Conservation (phyloP, 1,139 yeast genomes). For the Diutina pseudorugosa region DNA sequence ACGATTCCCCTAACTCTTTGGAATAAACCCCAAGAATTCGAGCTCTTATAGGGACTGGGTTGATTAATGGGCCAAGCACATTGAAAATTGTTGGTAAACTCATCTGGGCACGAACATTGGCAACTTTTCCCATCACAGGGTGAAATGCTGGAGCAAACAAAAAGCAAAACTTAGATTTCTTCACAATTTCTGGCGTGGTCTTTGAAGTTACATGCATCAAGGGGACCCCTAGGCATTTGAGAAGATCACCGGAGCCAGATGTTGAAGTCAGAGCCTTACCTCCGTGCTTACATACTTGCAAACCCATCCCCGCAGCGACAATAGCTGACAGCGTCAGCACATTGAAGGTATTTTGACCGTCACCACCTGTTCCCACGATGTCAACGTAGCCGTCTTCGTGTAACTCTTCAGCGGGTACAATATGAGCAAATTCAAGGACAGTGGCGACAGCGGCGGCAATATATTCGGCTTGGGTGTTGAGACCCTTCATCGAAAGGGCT, state of each 20-base stretch:
- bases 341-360: slow-evolving; percentile 92
- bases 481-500: slow-evolving; percentile 55
- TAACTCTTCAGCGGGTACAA: slow-evolving; percentile 30
- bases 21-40: slow-evolving; percentile 85
- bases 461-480: slow-evolving; percentile 73
- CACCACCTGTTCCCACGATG: slow-evolving; percentile 97
- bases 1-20: slow-evolving; percentile 65
- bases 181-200: slow-evolving; percentile 57
- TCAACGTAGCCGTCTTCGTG: slow-evolving; percentile 55
- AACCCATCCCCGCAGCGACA: slow-evolving; percentile 83
- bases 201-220: slow-evolving; percentile 49
- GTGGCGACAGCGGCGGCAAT: slow-evolving; percentile 80
- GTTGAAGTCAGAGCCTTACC: slow-evolving; percentile 92
- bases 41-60: slow-evolving; percentile 77
- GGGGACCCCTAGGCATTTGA: slow-evolving; percentile 67
- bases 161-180: slow-evolving; percentile 51
- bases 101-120: slow-evolving; percentile 57
- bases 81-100: slow-evolving; percentile 93
- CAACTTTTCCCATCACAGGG: slow-evolving; percentile 82
- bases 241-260: slow-evolving; percentile 88
- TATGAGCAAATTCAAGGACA: slow-evolving; percentile 48
- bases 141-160: slow-evolving; percentile 92
- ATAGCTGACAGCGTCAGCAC: slow-evolving; percentile 93
- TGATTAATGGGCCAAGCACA: slow-evolving; percentile 82
- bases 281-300: slow-evolving; percentile 82